Evolutionary conservation across 2,329 filamentous ascomycete genomes (phyloP), one percentile per base, ranked within the genome.

Genomic region (Verruconis gallopava): DNA sequence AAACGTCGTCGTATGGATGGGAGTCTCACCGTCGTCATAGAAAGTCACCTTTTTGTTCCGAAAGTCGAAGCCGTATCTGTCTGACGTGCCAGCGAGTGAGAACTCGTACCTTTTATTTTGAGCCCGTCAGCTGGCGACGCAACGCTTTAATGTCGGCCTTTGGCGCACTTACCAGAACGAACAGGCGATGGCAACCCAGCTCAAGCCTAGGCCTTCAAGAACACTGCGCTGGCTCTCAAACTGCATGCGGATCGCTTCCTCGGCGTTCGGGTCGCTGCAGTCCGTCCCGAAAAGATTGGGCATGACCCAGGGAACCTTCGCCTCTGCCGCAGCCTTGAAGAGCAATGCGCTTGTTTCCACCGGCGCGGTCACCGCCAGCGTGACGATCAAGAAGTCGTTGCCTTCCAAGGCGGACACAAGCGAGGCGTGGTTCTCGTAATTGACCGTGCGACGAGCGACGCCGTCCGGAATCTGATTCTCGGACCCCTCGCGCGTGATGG

Each of bases 1-100:
- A 66, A 72, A 75, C 0, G 79, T 81, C 11, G 69, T 73, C 0
- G 63, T 70, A 46, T 69, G 73, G 50, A 79, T 71, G 42, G 58
- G 66, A 1, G 63, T 67, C 15, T 64, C 66, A 0, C 79, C 79
- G 20, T 74, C 71, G 46, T 75, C 74, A 44, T 64, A 73, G 19
- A 62, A 52, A 1, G 49, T 53, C 1, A 55, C 50, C 4, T 43
- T 51, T 11, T 48, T 48, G 36, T 56, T 57, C 32, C 47, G 41
- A 19, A 64, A 50, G 38, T 64, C 60, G 46, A 64, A 61, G 2
- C 62, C 63, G 40, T 53, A 60, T 33, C 50, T 48, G 3, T 49
- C 44, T 19, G 49, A 44, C 3, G 53, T 48, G 25, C 54, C 20
- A 1, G 51, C 50, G 2, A 65, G 48, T 37, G n/a, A 14, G 17